Evolutionary conservation across 2,329 filamentous ascomycete genomes (phyloP).

Genomic region (Pestalotiopsis sp.): DNA sequence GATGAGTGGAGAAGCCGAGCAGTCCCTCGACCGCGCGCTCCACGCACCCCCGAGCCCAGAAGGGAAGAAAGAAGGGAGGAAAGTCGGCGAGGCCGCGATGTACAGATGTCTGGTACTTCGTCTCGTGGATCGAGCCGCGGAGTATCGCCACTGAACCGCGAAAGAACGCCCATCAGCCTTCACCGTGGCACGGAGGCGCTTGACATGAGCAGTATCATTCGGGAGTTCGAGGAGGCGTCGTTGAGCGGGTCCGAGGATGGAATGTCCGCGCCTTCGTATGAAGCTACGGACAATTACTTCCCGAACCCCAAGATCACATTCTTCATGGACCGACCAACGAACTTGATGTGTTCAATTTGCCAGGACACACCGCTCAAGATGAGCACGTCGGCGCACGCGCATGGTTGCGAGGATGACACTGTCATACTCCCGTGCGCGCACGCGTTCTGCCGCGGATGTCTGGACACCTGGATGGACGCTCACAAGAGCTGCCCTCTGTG

Average conservation of each 20-base stretch:
- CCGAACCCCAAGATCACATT: slow-evolving; percentile 5
- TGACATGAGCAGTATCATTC: neutral
- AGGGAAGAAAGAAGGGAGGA: neutral
- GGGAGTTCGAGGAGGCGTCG: neutral
- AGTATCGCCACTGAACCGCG: neutral
- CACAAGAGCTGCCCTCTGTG: slow-evolving; percentile 38
- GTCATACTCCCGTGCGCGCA: slow-evolving; percentile 40
- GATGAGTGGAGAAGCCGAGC: neutral
- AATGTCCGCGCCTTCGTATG: neutral
- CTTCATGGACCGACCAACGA: neutral
- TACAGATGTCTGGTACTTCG: neutral
- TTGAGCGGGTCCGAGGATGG: neutral
- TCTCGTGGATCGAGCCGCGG: neutral
- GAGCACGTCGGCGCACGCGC: neutral
- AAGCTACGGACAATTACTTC: neutral
- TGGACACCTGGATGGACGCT: slow-evolving; percentile 28
- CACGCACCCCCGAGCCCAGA: neutral
- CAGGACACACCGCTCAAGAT: neutral
- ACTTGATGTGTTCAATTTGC: slow-evolving; percentile 3
- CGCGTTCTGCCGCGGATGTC: slow-evolving; percentile 31
- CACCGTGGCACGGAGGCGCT: neutral
- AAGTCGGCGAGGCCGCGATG: neutral
- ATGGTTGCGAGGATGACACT: neutral
- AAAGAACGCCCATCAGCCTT: neutral
- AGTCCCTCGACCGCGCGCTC: neutral